Conservation (phyloP, 1,284 basidiomycete genomes). For the Rugosomyces carneus region DNA sequence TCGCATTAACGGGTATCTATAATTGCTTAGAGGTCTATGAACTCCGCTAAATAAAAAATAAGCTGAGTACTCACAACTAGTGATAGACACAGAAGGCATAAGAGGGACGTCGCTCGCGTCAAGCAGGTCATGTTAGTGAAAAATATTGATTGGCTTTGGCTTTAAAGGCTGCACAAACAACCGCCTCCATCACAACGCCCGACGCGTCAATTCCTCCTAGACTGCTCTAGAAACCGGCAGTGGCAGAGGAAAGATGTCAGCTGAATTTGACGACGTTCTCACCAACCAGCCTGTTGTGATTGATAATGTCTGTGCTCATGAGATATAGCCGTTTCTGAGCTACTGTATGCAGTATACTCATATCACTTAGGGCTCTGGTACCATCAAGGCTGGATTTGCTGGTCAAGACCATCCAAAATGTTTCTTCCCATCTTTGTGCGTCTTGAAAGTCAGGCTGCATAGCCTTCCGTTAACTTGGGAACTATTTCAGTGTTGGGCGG, state of each 20-base stretch:
- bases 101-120: background rate
- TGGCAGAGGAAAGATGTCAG: constrained; percentile 45
- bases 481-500: constrained; percentile 71
- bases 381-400: constrained; percentile 96
- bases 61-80: constrained; percentile 22
- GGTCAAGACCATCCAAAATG: constrained; percentile 97
- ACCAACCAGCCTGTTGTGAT: constrained; percentile 94
- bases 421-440: constrained; percentile 97
- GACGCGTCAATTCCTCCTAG: constrained; percentile 3
- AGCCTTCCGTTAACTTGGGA: constrained; percentile 19
- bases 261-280: constrained; percentile 84
- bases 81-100: constrained; percentile 18
- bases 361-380: constrained; percentile 78
- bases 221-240: background rate
- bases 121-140: background rate
- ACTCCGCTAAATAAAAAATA: constrained; percentile 13
- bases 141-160: background rate
- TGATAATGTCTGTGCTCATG: constrained; percentile 84
- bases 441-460: constrained; percentile 35
- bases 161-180: constrained; percentile 4
- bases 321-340: constrained; percentile 15
- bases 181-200: background rate
- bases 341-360: constrained; percentile 14
- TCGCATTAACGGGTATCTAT: constrained; percentile 41
- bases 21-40: constrained; percentile 14